Evolutionary conservation across 1,284 basidiomycete species (phyloP), one percentile per base, ranked within the genome.

Genomic region (Leccinum fuscescens): DNA sequence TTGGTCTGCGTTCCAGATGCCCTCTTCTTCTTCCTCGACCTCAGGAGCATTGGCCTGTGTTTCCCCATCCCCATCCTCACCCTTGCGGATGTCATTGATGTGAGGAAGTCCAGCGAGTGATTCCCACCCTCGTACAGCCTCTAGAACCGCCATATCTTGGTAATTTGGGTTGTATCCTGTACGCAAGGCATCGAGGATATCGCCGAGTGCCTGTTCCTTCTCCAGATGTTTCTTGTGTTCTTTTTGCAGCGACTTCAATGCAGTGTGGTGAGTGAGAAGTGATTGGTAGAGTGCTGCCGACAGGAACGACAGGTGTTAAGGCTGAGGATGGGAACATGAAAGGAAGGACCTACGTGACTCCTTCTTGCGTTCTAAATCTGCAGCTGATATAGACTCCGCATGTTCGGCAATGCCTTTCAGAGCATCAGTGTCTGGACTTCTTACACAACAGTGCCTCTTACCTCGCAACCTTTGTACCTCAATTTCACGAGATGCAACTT

Each of bases 111-210:
- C 87, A 14, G 86, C 86, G n/a, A 89, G 85, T 59, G 89, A 86
- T 70, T 94, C 92, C 87, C 93, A 98, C 11, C 94, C 95, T 51
- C 94, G 88, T 6, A 98, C 95, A 15, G 96, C 96, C 66, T 96
- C 95, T 48, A 98, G 86, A 61, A 98, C 96, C 8, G 94, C 96
- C 96, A 99, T 98, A 72, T 99, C 96, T 74, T 96, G 93, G 74
- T 98, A 98, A 76, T 99, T 99, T 22, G 96, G 96, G 75, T 99
- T 99, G 79, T 98, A 98, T 0, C 90, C 89, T 8, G 84, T 83
- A 11, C 92, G 86, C 3, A 99, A 83, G 39, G 89, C 82, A 60
- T 89, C 84, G 14, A 99, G 82, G 56, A 98, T 90, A n/a, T 88
- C 84, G n/a, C 89, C 89, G 3, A 99, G 83, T 27, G 86, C 82